These are phyloP conservation scores for Fusarium musae DNA, from an alignment of 2,329 filamentous ascomycete genomes.

Conservation along the genomic window DNA sequence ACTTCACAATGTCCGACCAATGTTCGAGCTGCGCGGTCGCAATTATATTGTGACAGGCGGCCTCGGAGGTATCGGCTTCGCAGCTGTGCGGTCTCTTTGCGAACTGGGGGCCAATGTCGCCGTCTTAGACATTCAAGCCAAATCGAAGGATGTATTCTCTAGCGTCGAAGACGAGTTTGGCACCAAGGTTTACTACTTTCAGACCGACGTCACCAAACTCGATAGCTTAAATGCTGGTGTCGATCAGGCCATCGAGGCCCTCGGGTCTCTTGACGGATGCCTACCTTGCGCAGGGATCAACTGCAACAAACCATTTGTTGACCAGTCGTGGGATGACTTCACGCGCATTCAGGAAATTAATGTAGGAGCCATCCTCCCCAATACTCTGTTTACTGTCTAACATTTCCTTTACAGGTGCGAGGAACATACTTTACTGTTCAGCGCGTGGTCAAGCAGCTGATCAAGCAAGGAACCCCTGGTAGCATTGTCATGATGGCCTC, in stretches of 20 bases:
- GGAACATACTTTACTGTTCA: slow-evolving; percentile 56
- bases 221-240: background rate
- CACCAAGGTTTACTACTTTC: background rate
- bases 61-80: background rate
- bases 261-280: background rate
- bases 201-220: background rate
- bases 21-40: background rate
- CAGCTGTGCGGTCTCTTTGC: background rate
- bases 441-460: slow-evolving; percentile 51
- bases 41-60: background rate
- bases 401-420: background rate
- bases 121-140: background rate
- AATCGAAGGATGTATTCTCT: background rate
- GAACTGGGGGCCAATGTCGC: background rate
- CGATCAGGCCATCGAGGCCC: background rate
- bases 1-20: background rate
- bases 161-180: background rate
- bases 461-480: slow-evolving; percentile 51
- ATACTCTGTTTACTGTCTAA: background rate
- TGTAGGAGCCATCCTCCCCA: background rate
- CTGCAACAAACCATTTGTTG: background rate
- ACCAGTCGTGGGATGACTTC: background rate
- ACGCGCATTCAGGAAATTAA: background rate
- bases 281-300: background rate
- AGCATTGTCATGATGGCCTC: slow-evolving; percentile 49